Base-by-base conservation (phyloP, 805 yeast genomes). In the Grigorovia humatica region DNA sequence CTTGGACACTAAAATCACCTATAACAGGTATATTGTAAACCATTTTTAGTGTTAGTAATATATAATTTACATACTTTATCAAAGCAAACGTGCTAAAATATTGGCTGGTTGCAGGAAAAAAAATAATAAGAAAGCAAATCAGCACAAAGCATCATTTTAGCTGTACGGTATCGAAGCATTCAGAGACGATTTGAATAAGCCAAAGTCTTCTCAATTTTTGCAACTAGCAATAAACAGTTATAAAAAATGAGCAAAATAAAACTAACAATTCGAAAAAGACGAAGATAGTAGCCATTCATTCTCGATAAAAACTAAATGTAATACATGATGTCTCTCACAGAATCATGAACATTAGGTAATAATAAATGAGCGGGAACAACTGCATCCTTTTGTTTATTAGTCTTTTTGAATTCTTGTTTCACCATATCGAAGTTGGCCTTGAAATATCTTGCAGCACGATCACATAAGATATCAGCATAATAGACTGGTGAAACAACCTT, bases 401-500 rank as follows among this genome's bases (percentile, higher is more conserved):
- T 44, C 51, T 53, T 55, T 20, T 51, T 45, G 20, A 51, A 53
- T 43, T 54, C 60, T 12, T 40, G 43, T 43, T 52, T 54, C 18
- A 46, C 53, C 13, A 55, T 43, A 6, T 52, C 57, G 45, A 57
- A 58, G 42, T 55, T 55, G 9, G 60, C 59, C 42, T 58, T 59
- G 50, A 58, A 59, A 43, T 46, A 57, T 43, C 51, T 53, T 18
- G 63, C 57, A 43, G 54, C 61, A 52, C 60, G 58, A 18, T 56
- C 58, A 57, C 61, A 60, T 38, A 57, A 52, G 19, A 57, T 52
- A 54, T 55, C 62, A 13, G 60, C 60, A 46, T 56, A 56, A 43
- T 59, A 57, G 32, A 55, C 49, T 15, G 64, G 59, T 23, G 59
- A 53, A 4, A 57, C 57, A 15, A 55, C 57, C 45, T 58, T 57